These are phyloP conservation scores for Carex littledalei DNA, from an alignment of 176 grass and related monocot genomes.

Conservation along the genomic window DNA sequence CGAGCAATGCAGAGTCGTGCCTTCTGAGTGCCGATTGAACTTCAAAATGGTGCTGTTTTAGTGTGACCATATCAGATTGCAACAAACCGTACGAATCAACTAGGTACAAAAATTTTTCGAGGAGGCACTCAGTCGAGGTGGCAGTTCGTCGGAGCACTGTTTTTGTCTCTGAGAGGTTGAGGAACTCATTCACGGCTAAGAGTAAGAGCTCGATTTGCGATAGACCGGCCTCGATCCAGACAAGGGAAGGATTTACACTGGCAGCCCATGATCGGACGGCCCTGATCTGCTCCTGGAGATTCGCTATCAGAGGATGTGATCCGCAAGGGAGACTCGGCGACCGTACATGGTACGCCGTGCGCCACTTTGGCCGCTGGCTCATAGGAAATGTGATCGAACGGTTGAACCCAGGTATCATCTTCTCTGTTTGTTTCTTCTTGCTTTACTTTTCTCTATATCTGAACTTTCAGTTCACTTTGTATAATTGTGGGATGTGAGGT, in stretches of 20 bases:
- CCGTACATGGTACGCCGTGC: constrained; percentile 32
- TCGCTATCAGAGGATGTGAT: constrained; percentile 30
- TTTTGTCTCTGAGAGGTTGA: constrained; percentile 32
- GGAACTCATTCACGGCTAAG: constrained; percentile 35
- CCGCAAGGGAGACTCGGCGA: constrained; percentile 49
- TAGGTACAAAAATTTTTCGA: constrained; percentile 44
- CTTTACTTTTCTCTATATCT: not conserved
- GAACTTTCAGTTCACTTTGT: not conserved
- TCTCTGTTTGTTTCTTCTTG: not conserved
- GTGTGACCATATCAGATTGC: constrained; percentile 26
- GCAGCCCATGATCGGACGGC: constrained; percentile 40
- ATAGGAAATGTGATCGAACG: constrained; percentile 53
- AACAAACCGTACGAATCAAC: constrained; percentile 59
- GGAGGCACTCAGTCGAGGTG: constrained; percentile 22
- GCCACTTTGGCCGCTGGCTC: constrained; percentile 3
- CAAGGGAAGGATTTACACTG: constrained; percentile 10
- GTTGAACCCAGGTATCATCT: constrained; percentile 40
- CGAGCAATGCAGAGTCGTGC: constrained; percentile 28
- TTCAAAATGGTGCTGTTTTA: constrained; percentile 32
- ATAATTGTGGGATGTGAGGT: not conserved
- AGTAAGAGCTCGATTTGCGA: constrained; percentile 24
- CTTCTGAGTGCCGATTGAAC: constrained; percentile 36
- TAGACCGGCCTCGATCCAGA: constrained; percentile 28
- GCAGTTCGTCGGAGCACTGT: not conserved
- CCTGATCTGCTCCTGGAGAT: constrained; percentile 41